Base-by-base conservation (phyloP, 352 stramenopile species). In the Globisporangium heterothallicum region DNA sequence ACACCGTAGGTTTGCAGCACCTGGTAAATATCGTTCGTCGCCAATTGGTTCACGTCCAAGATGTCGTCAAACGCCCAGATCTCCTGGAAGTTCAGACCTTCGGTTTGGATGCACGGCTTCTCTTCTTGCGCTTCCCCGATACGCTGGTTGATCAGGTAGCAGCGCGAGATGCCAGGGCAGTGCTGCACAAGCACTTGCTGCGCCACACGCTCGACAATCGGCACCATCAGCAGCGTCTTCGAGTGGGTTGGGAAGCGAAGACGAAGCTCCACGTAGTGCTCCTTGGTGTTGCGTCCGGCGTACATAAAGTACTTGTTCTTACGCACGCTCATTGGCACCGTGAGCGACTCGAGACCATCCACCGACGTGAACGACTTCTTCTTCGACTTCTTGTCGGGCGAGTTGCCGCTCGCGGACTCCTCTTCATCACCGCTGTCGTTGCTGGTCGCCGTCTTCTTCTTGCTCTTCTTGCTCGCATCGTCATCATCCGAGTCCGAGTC, bases 21-120 rank as follows among this genome's bases (percentile, higher is more conserved):
- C 53, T 93, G 71, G 70, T 90, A 98, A 59, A 99, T 98, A 70
- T 99, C 95, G 76, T 99, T 99, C 21, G 96, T 99, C 48, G 88
- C 72, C 16, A 99, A 65, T 42, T 94, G 79, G 63, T 97, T 97
- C 35, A 98, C 90, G 70, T 99, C 93, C 19, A 98, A 71, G 24
- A 90, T 76, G 51, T 97, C 70, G 57, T 94, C 72, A 24, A 97
- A 93, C 43, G 68, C 66, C 97, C 97, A 99, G 42, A 99, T 96
- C 52, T 97, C 95, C 59, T 97, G 80, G 70, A 99, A 99, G 69
- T 99, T 99, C 27, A 98, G 90, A 60, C 97, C 97, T 51, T 98
- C 95, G 3, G 91, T 97, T 62, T 97, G 89, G n/a, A 95, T 67
- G 40, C 84, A 92, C 18, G 82, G 81, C 45, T 80, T 81, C 56